A percentile compares a stretch with the other conserved stretches of the same genome.
Conservation (phyloP, 768 basidiomycete genomes). For the Leccinum rimulosum region DNA sequence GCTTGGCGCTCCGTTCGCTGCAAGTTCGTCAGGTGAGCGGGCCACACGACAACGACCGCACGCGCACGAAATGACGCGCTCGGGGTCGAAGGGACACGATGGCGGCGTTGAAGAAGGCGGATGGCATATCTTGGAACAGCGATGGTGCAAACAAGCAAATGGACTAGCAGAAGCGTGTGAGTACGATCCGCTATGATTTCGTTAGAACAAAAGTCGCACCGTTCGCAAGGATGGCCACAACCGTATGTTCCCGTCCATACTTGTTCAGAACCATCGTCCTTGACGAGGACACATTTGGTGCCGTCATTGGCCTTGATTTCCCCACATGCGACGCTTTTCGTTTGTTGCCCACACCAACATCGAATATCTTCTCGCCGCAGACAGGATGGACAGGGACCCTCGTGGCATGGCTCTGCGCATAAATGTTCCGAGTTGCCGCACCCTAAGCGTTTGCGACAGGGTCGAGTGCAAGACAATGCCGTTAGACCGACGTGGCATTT, state of each 20-base stretch:
- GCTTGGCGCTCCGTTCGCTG: neutral
- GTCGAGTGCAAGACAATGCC: conserved; percentile 35
- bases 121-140: conserved; percentile 75
- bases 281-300: conserved; percentile 27
- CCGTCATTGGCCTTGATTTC: conserved; percentile 47
- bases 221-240: conserved; percentile 61
- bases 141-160: conserved; percentile 78
- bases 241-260: conserved; percentile 65
- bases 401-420: conserved; percentile 73
- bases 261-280: conserved; percentile 34
- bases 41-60: conserved; percentile 59
- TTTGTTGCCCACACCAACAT: conserved; percentile 83
- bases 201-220: conserved; percentile 34
- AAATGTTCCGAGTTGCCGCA: conserved; percentile 67
- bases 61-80: conserved; percentile 67
- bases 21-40: conserved; percentile 37
- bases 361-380: conserved; percentile 44
- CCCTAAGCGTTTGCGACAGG: conserved; percentile 44
- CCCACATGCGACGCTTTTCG: conserved; percentile 62
- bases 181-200: neutral
- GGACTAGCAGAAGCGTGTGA: conserved; percentile 35
- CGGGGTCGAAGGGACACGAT: conserved; percentile 73
- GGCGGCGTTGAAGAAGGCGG: conserved; percentile 57
- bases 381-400: conserved; percentile 72
- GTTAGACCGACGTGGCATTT: conserved; percentile 49